Percentiles rank a stretch among this genome's conserved stretches.
These are phyloP conservation scores for Colletotrichum somersetense DNA, from an alignment of 2,329 filamentous ascomycete genomes.

Conservation along the genomic window DNA sequence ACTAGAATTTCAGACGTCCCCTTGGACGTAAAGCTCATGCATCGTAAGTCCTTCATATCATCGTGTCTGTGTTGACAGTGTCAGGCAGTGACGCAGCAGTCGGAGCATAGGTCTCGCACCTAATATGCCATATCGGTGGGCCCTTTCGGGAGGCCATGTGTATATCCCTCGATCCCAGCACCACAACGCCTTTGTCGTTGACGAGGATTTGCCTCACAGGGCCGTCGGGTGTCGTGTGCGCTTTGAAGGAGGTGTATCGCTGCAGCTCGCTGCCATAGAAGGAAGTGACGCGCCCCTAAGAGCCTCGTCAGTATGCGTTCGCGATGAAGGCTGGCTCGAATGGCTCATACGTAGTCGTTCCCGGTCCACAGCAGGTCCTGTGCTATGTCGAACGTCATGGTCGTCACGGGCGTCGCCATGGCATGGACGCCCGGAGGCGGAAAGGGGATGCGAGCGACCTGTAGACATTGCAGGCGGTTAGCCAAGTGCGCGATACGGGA, in stretches of 20 bases:
- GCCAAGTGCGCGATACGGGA: conserved; percentile 22
- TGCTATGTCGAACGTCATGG: conserved; percentile 87
- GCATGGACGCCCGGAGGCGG: conserved; percentile 80
- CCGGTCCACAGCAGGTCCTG: conserved; percentile 95
- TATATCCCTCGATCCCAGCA: conserved; percentile 83
- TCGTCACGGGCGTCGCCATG: conserved; percentile 78
- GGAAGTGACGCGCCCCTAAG: conserved; percentile 86
- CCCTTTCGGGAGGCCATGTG: conserved; percentile 91
- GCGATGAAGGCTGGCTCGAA: background rate
- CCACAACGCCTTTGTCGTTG: conserved; percentile 90
- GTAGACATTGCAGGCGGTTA: conserved; percentile 31
- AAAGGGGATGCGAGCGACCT: conserved; percentile 86
- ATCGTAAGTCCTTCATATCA: conserved; percentile 87
- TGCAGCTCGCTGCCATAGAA: conserved; percentile 90
- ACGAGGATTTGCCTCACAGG: conserved; percentile 89
- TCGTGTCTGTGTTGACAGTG: conserved; percentile 62
- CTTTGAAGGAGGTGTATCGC: conserved; percentile 90
- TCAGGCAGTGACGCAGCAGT: conserved; percentile 28
- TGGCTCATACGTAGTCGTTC: conserved; percentile 81
- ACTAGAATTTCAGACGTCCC: conserved; percentile 86
- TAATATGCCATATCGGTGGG: conserved; percentile 88
- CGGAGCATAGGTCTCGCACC: conserved; percentile 59
- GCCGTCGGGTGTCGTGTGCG: conserved; percentile 79
- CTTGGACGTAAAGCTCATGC: conserved; percentile 95
- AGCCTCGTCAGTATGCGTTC: conserved; percentile 45